phyloP scores from a whole-genome alignment of 352 stramenopile genomes.

The Phytophthora uliginosa region DNA sequence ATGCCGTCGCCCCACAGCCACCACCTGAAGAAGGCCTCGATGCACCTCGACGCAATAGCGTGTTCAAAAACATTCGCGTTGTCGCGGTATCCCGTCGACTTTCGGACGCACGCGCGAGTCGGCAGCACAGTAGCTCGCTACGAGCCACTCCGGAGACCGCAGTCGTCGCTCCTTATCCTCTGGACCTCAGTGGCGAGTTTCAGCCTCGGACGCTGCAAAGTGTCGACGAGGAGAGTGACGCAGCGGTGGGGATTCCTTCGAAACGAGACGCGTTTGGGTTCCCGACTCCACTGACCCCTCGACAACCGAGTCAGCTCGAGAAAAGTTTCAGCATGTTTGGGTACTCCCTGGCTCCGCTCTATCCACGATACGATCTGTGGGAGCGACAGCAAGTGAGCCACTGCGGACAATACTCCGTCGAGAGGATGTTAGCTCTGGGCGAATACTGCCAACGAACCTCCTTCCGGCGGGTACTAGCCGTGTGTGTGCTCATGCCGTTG shows the following conservation, averaged over 20 bases:
- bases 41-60: slow-evolving; percentile 4
- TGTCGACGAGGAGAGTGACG: background rate
- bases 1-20: slow-evolving; percentile 3
- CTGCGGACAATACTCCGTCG: background rate
- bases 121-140: background rate
- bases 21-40: background rate
- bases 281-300: background rate
- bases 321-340: background rate
- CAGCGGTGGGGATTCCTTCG: background rate
- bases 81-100: background rate
- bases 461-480: background rate
- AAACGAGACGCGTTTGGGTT: background rate
- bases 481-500: slow-evolving; percentile 22
- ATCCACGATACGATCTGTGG: background rate
- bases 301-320: slow-evolving; percentile 9
- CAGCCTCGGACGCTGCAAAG: background rate
- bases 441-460: slow-evolving; percentile 28
- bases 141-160: background rate
- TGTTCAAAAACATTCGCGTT: slow-evolving; percentile 11
- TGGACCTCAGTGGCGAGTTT: slow-evolving; percentile 7
- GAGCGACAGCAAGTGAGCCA: slow-evolving; percentile 1
- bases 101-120: slow-evolving; percentile 4
- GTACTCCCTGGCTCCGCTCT: background rate
- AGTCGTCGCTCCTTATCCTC: background rate
- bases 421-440: slow-evolving; percentile 12